Percentiles rank a stretch among this genome's conserved stretches.
Evolutionary conservation across 2,329 filamentous ascomycete genomes (phyloP).

Genomic region (Aspergillus persii): DNA sequence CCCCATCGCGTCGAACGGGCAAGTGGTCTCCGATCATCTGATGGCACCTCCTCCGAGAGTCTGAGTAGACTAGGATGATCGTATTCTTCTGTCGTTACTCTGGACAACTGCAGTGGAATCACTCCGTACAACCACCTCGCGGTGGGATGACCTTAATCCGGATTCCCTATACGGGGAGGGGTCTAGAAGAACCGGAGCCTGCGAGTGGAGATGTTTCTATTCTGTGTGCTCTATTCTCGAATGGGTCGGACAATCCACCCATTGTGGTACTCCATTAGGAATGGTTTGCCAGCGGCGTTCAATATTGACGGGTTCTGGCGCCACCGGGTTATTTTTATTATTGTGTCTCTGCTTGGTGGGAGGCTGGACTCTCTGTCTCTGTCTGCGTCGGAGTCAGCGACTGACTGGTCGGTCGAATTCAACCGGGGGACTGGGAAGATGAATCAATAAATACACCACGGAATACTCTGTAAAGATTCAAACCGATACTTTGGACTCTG

Average conservation of each 20-base stretch:
- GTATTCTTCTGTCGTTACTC: not conserved
- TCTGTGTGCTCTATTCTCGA: not conserved
- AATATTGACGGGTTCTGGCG: not conserved
- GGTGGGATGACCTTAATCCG: no score
- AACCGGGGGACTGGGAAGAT: no score
- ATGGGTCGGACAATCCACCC: slow-evolving; percentile 1
- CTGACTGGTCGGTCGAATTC: not conserved
- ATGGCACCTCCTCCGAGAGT: not conserved
- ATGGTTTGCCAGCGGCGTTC: not conserved
- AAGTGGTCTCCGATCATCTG: not conserved
- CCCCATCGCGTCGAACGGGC: not conserved
- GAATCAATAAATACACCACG: no score
- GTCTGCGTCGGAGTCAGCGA: not conserved
- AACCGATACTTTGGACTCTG: no score
- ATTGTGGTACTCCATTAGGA: slow-evolving; percentile 2
- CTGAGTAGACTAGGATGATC: not conserved
- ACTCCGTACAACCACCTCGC: no score
- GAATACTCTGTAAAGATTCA: no score
- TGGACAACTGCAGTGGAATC: no score
- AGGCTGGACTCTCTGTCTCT: not conserved
- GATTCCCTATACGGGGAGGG: no score
- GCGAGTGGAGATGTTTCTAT: not conserved
- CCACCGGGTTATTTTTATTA: not conserved
- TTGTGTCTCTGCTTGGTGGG: not conserved
- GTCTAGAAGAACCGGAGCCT: no score